These are phyloP conservation scores for Colletotrichum camelliae DNA, from an alignment of 2,329 filamentous ascomycete genomes.

Conservation along the genomic window DNA sequence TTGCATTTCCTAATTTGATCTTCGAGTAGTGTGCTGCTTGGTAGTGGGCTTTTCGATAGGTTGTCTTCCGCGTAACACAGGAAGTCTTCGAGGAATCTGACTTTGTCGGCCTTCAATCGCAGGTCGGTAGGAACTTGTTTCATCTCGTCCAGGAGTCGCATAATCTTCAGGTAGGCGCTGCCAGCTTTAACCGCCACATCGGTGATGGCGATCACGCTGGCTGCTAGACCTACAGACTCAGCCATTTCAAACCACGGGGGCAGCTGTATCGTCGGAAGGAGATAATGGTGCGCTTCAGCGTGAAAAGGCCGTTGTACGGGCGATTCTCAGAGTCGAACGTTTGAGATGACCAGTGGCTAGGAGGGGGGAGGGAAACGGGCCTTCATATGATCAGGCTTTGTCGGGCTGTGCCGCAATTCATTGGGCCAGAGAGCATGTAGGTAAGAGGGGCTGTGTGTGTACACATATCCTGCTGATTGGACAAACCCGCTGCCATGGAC, in stretches of 20 bases:
- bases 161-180: neutral
- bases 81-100: neutral
- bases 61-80: neutral
- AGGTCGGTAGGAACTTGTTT: neutral
- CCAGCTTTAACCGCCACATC: neutral
- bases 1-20: rapidly evolving
- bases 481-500: too few relatives aligned
- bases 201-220: neutral
- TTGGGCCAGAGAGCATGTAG: neutral
- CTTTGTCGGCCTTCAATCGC: neutral
- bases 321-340: too few relatives aligned
- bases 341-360: too few relatives aligned
- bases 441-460: neutral
- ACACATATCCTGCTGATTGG: too few relatives aligned
- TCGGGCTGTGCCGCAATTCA: neutral
- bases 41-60: neutral
- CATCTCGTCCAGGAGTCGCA: neutral
- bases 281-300: neutral
- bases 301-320: too few relatives aligned
- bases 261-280: rapidly evolving
- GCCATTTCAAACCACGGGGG: rapidly evolving
- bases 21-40: neutral
- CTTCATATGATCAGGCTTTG: neutral
- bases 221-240: neutral
- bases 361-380: rapidly evolving